These are phyloP conservation scores for Spathaspora arborariae DNA, from an alignment of 805 yeast genomes.

Conservation along the genomic window DNA sequence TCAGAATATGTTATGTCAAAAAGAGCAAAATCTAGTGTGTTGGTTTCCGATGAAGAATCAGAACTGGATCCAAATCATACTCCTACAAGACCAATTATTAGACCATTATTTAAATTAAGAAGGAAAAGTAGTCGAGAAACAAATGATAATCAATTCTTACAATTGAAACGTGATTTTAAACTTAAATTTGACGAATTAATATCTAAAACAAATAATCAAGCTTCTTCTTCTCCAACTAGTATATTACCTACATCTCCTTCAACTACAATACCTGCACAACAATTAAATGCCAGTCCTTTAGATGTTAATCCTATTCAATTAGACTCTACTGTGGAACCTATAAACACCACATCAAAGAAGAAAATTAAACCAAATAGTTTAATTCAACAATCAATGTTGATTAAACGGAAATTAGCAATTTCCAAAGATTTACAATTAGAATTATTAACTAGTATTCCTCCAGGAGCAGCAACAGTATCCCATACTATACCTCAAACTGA, in stretches of 20 bases:
- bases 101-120: conserved; percentile 13
- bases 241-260: conserved; percentile 6
- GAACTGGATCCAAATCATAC: conserved; percentile 20
- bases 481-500: conserved; percentile 5
- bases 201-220: background rate
- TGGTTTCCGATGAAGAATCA: conserved; percentile 36
- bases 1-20: background rate
- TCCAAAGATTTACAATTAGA: conserved; percentile 40
- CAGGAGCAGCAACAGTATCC: background rate
- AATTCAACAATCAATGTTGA: conserved; percentile 22
- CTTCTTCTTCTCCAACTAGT: background rate
- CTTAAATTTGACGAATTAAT: conserved; percentile 15
- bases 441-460: conserved; percentile 12
- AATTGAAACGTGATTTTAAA: conserved; percentile 21
- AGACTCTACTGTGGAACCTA: background rate
- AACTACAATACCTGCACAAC: background rate
- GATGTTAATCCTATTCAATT: conserved; percentile 1
- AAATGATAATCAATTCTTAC: conserved; percentile 5
- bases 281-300: background rate
- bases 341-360: conserved; percentile 8
- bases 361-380: conserved; percentile 13
- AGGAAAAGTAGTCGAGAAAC: conserved; percentile 6
- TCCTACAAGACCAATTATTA: conserved; percentile 13
- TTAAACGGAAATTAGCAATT: conserved; percentile 28
- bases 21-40: conserved; percentile 10